Evolutionary conservation across 768 basidiomycete species (phyloP), one percentile per base, ranked within the genome.

Genomic region (Suillus subluteus): DNA sequence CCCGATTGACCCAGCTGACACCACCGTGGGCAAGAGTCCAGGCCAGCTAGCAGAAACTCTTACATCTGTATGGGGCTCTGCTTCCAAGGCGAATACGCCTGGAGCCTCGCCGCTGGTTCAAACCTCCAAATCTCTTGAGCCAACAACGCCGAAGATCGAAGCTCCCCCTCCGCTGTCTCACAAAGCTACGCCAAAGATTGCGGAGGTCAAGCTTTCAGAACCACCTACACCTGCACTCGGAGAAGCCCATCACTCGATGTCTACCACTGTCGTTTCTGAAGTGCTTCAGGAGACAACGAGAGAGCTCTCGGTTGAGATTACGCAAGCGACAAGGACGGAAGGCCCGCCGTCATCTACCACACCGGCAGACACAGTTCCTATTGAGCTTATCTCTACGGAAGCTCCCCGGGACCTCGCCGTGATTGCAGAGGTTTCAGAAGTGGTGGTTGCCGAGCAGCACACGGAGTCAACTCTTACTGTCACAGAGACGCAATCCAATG

Each of bases 21-120:
- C 78, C 18, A 72, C 78, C 23, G 79, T 79, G 30, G 79, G 80
- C 37, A 79, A 79, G 58, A 78, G 78, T 43, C 73, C 80, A 15
- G 75, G 77, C 13, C 78, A 75, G 62, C 79, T 86, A 26, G 81
- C 72, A 1, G 79, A 86, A 2, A 71, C 82, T 6, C 80, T 86
- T 54, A 80, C 72, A 26, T 80, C 85, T 0, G 78, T 86, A 6
- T 87, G 87, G 85, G 87, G 86, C 37, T 69, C 77, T 5, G 72
- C 74, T 54, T 73, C 72, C 67, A 73, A 73, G 67, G 67, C 70
- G 32, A 62, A 66, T 68, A 73, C 76, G 50, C 73, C 78, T 62
- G 62, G 75, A 69, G 66, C 73, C 38, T 73, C 79, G n/a, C 70
- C 78, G 32, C 67, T 67, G 62, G 72, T 73, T 35, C 40, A 70